Evolutionary conservation across 2,329 filamentous ascomycete genomes (phyloP), one percentile per base, ranked within the genome.

Genomic region (Fusarium palustre): DNA sequence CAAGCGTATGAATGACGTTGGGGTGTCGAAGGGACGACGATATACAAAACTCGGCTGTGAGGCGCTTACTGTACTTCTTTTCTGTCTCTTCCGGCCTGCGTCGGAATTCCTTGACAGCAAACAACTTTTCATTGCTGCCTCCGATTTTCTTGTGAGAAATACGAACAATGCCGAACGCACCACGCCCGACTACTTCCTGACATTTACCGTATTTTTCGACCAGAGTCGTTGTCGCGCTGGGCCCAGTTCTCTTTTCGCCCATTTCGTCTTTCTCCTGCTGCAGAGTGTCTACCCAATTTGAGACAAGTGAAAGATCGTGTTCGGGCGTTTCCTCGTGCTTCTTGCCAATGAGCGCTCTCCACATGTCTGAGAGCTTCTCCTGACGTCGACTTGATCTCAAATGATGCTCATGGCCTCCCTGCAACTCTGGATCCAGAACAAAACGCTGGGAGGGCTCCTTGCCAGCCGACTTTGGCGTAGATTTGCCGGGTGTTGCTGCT

Each of bases 161-260:
- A 65, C 96, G 90, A 69, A 99, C 96, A 68, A 99, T 97, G 59
- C 96, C 96, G 79, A 99, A 99, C 42, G 96, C 96, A 65, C 96
- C 96, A 38, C 95, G 93, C 22, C 96, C 96, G 25, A 99, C 93
- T 34, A 99, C 90, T 79, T 99, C 96, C 77, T 98, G 95, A 78
- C 96, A 98, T 82, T 98, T 98, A 74, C 96, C 96, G 78, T 99
- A 99, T 79, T 98, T 98, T 77, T 98, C 93, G 2, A 96, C 92
- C 49, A 99, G 84, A 1, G 94, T 94, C 6, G 78, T 76, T 22
- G 89, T 89, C 18, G 92, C 86, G 75, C 91, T 92, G 9, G 91
- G 87, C 1, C 91, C 91, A 25, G 88, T 89, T 78, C 91, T 96
- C 82, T 91, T 93, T 74, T 97, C 93, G 39, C 87, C 88, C 64